Base-by-base conservation (phyloP, 176 grass and related monocot genomes). In the Aegilops umbellulata region DNA sequence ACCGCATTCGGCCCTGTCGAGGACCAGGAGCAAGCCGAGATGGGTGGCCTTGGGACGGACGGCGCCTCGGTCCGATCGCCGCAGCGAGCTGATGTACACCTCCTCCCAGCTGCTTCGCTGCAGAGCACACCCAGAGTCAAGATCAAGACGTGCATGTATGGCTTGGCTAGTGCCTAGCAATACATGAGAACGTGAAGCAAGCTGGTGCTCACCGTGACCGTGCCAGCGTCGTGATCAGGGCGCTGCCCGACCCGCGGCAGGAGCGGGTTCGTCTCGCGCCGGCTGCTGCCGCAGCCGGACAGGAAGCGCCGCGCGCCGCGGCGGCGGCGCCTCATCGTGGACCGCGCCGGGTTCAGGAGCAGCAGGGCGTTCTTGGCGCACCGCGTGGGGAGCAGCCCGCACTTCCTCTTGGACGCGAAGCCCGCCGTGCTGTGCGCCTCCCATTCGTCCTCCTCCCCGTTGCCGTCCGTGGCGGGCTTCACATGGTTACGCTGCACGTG, bases 51-150 rank as follows among this genome's bases (percentile, higher is more conserved):
- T 90, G 10, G 86, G 84, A 11, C 71, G 46, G 8, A 80, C 60
- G 58, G 19, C 36, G 42, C 32, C 49, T 4, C 81, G 53, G 8
- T 39, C 79, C 9, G 88, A 66, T 38, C 71, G 79, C 49, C 75
- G 74, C 46, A 90, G 84, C 7, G 86, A 89, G 34, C 94, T 91
- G 41, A 90, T 74, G 72, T 95, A 91, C 76, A 85, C 75, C 49
- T 91, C 90, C 66, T 94, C 92, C 96, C 90, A 95, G 4, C 90
- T 92, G 4, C 90, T 92, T 57, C 84, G 70, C 96, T 95, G 89
- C 82, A 19, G 49, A 19, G 16, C 49, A 53, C 49, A 19, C 0
- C 49, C 16, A 19, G 49, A 51, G 47, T 51, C 47, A 46, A 46
- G 42, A 46, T 41, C 39, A 42, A 42, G 41, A 42, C 41, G 41